A percentile compares a stretch with the other conserved stretches of the same genome.
phyloP scores from a whole-genome alignment of 225 moss, liverwort and hornwort species.

The Marchantia polymorpha region DNA sequence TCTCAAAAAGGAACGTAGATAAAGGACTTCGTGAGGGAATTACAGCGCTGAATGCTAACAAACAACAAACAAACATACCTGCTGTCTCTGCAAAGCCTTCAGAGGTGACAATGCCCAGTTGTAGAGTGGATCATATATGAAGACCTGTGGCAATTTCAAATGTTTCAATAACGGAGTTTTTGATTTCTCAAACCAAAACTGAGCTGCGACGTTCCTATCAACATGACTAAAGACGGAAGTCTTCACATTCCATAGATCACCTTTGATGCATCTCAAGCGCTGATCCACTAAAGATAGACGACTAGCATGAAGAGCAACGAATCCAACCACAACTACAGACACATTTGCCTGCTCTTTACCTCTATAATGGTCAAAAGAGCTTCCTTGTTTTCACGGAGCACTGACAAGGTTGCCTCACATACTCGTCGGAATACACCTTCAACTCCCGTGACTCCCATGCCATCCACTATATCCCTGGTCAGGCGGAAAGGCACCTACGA shows the following conservation, averaged over 20 bases:
- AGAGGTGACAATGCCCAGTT: conserved; percentile 97
- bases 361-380: conserved; percentile 91
- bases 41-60: not conserved
- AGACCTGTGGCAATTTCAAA: conserved; percentile 51
- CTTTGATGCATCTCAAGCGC: no score
- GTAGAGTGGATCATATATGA: conserved; percentile 96
- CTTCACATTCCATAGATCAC: no score
- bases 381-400: conserved; percentile 94
- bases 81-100: conserved; percentile 89
- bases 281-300: no score
- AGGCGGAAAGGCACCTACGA: conserved; percentile 94
- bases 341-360: conserved; percentile 34
- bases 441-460: conserved; percentile 96
- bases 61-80: conserved; percentile 36
- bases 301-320: no score
- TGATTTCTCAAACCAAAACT: no score
- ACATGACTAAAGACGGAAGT: no score
- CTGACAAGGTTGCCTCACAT: conserved; percentile 91
- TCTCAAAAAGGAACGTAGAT: not conserved
- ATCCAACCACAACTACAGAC: not conserved
- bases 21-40: not conserved
- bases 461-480: conserved; percentile 89
- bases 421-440: conserved; percentile 95
- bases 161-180: no score
- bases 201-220: no score